Conservation (phyloP, 2,329 filamentous ascomycete genomes). For the Gremmenia infestans region DNA sequence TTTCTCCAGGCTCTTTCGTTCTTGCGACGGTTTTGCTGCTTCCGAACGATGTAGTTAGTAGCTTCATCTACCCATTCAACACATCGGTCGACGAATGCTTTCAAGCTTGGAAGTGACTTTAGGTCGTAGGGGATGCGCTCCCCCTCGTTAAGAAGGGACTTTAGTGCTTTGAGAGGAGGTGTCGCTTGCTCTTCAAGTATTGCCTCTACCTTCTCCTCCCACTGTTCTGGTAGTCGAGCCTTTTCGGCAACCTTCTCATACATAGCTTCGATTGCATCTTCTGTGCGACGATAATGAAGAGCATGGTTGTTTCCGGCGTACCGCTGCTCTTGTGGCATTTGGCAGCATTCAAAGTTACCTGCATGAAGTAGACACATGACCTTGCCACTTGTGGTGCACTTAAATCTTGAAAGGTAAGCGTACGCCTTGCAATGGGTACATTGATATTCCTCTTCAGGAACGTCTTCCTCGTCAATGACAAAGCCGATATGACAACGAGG, state of each 20-base stretch:
- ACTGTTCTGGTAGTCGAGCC: slow-evolving; percentile 76
- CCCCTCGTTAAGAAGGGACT: slow-evolving; percentile 81
- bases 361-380: slow-evolving; percentile 79
- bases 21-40: slow-evolving; percentile 95
- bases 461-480: slow-evolving; percentile 64
- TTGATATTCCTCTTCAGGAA: slow-evolving; percentile 88
- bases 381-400: slow-evolving; percentile 76
- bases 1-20: slow-evolving; percentile 84
- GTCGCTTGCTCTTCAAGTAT: slow-evolving; percentile 77
- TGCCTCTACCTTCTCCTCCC: slow-evolving; percentile 86
- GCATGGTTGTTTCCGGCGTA: slow-evolving; percentile 65
- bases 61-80: slow-evolving; percentile 98
- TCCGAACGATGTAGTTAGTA: slow-evolving; percentile 91
- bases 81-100: slow-evolving; percentile 89
- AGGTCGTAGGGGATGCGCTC: slow-evolving; percentile 93
- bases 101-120: slow-evolving; percentile 73
- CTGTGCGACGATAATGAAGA: slow-evolving; percentile 71
- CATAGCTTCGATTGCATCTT: slow-evolving; percentile 61
- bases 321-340: slow-evolving; percentile 60
- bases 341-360: slow-evolving; percentile 76
- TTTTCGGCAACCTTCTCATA: slow-evolving; percentile 81
- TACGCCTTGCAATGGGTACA: slow-evolving; percentile 91
- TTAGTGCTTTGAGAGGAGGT: slow-evolving; percentile 80
- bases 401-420: slow-evolving; percentile 84
- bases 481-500: slow-evolving; percentile 54